Evolutionary conservation across 2,329 filamentous ascomycete genomes (phyloP).

Genomic region (Chaetomium strumarium): DNA sequence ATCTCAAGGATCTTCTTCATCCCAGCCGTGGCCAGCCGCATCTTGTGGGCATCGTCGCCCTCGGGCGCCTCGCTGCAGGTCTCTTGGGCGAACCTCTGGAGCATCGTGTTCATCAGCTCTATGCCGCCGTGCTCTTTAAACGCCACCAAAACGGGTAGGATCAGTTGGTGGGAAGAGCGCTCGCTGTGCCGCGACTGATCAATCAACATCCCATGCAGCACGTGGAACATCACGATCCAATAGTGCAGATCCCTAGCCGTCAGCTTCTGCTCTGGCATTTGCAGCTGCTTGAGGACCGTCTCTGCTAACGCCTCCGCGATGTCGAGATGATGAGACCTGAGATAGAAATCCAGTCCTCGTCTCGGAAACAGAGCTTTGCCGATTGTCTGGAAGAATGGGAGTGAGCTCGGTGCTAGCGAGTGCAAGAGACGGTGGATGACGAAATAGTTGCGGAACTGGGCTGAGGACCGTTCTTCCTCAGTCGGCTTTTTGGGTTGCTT

Average conservation of each 20-base stretch:
- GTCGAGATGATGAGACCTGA: constrained; percentile 47
- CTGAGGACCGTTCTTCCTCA: constrained; percentile 37
- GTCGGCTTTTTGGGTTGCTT: constrained; percentile 34
- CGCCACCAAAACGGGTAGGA: constrained; percentile 73
- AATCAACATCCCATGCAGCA: constrained; percentile 71
- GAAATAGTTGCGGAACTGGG: constrained; percentile 66
- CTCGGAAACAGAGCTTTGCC: constrained; percentile 76
- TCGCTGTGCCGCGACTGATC: constrained; percentile 53
- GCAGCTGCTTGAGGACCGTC: constrained; percentile 62
- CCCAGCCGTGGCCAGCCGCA: constrained; percentile 48
- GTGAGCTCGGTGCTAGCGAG: constrained; percentile 72
- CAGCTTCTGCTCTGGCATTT: constrained; percentile 39
- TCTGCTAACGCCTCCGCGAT: constrained; percentile 63
- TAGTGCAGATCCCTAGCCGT: constrained; percentile 67
- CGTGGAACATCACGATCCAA: constrained; percentile 74
- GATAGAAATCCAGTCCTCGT: constrained; percentile 60
- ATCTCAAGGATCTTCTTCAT: constrained; percentile 82
- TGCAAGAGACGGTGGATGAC: constrained; percentile 71
- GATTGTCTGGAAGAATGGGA: constrained; percentile 77
- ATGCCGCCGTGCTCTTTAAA: constrained; percentile 82
- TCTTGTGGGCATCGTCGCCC: constrained; percentile 40
- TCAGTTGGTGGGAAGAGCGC: constrained; percentile 47
- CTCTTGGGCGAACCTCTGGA: constrained; percentile 61
- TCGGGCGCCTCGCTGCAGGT: constrained; percentile 36
- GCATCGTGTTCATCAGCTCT: constrained; percentile 63